Evolutionary conservation across 345 rosid genomes (phyloP).

Genomic region (Citrus unshiu): DNA sequence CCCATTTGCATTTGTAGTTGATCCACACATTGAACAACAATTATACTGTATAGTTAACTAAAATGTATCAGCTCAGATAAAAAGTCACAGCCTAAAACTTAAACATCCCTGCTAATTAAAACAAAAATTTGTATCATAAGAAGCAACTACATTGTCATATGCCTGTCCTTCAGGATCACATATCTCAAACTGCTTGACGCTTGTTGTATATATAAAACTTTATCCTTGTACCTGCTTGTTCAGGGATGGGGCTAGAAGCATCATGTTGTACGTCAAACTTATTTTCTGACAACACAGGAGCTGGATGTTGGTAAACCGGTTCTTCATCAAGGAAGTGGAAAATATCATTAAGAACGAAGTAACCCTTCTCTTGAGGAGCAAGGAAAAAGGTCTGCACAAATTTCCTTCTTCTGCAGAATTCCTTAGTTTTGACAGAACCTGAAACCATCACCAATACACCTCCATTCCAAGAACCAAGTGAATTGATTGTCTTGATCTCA

Average conservation of each 20-base stretch:
- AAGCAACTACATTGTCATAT: background rate
- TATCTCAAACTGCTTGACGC: background rate
- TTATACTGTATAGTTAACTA: background rate
- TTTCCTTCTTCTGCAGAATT: constrained; percentile 52
- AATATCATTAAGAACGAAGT: constrained; percentile 83
- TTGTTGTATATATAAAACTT: background rate
- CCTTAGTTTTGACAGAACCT: constrained; percentile 77
- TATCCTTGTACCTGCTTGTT: constrained; percentile 55
- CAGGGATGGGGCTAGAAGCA: constrained; percentile 48
- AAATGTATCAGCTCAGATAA: constrained; percentile 1
- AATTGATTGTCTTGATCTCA: constrained; percentile 94
- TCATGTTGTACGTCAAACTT: constrained; percentile 41
- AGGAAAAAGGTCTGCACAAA: constrained; percentile 89
- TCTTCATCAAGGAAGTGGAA: constrained; percentile 73
- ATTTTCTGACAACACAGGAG: constrained; percentile 44
- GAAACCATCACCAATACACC: constrained; percentile 85
- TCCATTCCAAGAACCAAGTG: constrained; percentile 77
- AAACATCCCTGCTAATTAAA: background rate
- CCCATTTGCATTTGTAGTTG: background rate
- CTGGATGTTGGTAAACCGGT: constrained; percentile 43
- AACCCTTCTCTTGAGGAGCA: constrained; percentile 97
- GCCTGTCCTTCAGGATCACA: background rate
- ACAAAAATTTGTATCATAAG: background rate
- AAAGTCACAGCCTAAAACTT: background rate
- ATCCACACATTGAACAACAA: background rate